These are phyloP conservation scores for Stephania yunnanensis DNA, from an alignment of 164 flowering plant genomes.

Conservation along the genomic window DNA sequence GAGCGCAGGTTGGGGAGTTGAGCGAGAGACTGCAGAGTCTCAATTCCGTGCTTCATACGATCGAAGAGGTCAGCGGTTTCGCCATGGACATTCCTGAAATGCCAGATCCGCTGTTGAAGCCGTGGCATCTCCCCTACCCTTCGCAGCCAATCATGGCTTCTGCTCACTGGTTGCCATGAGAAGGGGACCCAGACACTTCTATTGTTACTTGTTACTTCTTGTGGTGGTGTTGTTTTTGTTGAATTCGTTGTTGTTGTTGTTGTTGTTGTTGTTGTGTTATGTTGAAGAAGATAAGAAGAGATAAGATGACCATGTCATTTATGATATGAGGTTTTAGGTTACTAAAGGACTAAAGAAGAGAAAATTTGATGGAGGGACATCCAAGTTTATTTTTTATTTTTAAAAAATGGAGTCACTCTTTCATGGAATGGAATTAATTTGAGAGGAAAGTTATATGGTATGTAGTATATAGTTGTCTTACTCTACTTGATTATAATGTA, in stretches of 20 bases:
- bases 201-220: too few species aligned
- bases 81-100: conserved; percentile 30
- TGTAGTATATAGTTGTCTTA: neutral
- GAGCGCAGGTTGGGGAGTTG: conserved; percentile 32
- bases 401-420: too few species aligned
- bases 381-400: too few species aligned
- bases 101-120: conserved; percentile 36
- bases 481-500: neutral
- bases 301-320: neutral
- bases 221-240: too few species aligned
- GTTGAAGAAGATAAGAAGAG: neutral
- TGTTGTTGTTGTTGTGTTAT: neutral
- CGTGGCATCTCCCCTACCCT: conserved; percentile 40
- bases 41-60: conserved; percentile 23
- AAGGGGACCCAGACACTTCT: too few species aligned
- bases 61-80: conserved; percentile 24
- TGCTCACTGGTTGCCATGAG: conserved; percentile 40
- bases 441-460: too few species aligned
- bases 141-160: conserved; percentile 39
- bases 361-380: too few species aligned
- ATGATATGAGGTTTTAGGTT: neutral
- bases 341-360: too few species aligned
- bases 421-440: too few species aligned
- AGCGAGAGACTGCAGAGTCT: conserved; percentile 30
- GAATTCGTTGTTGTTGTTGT: too few species aligned